phyloP scores from a whole-genome alignment of 768 basidiomycete genomes.

The Stropharia rugosoannulata region DNA sequence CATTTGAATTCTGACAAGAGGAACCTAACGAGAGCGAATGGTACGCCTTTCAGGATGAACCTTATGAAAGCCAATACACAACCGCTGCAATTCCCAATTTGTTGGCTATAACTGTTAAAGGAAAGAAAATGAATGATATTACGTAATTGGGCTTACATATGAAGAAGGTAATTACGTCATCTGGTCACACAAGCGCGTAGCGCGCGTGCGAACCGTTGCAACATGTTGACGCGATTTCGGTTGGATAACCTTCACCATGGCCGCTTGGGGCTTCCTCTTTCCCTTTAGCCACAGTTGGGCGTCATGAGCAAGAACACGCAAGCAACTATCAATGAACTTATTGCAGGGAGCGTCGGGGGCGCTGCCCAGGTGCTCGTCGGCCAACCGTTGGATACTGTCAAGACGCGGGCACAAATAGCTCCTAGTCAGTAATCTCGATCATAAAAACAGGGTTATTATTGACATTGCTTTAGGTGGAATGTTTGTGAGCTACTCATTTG shows the following conservation, averaged over 20 bases:
- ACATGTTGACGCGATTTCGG: slow-evolving; percentile 6
- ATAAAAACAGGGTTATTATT: slow-evolving; percentile 3
- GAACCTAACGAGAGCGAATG: too few relatives aligned
- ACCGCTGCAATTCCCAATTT: too few relatives aligned
- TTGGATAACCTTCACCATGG: neutral
- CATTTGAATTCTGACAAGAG: too few relatives aligned
- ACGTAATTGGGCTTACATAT: neutral
- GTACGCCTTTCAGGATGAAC: too few relatives aligned
- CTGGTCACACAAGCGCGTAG: neutral
- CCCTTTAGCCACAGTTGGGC: neutral
- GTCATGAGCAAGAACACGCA: slow-evolving; percentile 27
- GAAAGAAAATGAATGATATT: neutral
- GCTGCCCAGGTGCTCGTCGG: slow-evolving; percentile 95
- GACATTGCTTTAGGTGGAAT: slow-evolving; percentile 59
- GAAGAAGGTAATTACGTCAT: neutral
- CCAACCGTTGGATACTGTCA: slow-evolving; percentile 86
- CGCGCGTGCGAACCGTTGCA: slow-evolving; percentile 3
- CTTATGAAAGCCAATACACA: too few relatives aligned
- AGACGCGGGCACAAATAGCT: slow-evolving; percentile 86
- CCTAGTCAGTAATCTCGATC: slow-evolving; percentile 53
- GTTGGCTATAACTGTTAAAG: neutral
- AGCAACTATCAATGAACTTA: slow-evolving; percentile 75
- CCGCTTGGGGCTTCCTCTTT: neutral
- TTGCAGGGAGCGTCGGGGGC: slow-evolving; percentile 90
- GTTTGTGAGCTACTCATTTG: slow-evolving; percentile 62